Percentiles rank a stretch among this genome's conserved stretches.
Conservation (phyloP, 805 yeast species). For the Yarrowia sp. region DNA sequence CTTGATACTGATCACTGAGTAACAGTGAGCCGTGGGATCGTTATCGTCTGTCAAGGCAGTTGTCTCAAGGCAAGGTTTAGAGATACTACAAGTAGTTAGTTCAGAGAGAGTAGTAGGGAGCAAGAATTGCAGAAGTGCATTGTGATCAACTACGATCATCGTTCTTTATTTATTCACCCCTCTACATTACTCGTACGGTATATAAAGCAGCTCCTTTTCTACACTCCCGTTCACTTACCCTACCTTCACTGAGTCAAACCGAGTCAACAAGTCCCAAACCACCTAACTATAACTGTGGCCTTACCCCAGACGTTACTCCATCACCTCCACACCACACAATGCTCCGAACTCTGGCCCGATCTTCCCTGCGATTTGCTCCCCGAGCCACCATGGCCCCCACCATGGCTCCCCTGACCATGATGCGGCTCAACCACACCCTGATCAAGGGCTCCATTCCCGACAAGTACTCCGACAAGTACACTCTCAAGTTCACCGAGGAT, state of each 20-base stretch:
- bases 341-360: constrained; percentile 39
- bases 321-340: constrained; percentile 19
- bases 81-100: too few relatives aligned
- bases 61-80: too few relatives aligned
- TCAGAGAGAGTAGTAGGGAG: too few relatives aligned
- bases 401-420: constrained; percentile 40
- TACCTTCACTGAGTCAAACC: constrained; percentile 39
- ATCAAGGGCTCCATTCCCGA: constrained; percentile 46
- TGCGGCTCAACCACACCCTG: constrained; percentile 47
- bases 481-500: constrained; percentile 65
- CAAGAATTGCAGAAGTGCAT: too few relatives aligned
- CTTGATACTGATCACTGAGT: too few relatives aligned
- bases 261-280: constrained; percentile 8
- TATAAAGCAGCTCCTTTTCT: too few relatives aligned
- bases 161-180: too few relatives aligned
- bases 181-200: too few relatives aligned
- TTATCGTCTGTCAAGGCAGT: too few relatives aligned
- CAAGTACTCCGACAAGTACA: constrained; percentile 46
- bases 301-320: constrained; percentile 24
- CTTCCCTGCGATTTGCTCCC: constrained; percentile 38
- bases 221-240: constrained; percentile 17
- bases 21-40: too few relatives aligned
- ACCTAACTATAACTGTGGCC: constrained; percentile 22
- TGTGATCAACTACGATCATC: too few relatives aligned
- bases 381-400: constrained; percentile 34